These are phyloP conservation scores for Lasiosphaeris hirsuta DNA, from an alignment of 495 filamentous ascomycete genomes.

Conservation along the genomic window DNA sequence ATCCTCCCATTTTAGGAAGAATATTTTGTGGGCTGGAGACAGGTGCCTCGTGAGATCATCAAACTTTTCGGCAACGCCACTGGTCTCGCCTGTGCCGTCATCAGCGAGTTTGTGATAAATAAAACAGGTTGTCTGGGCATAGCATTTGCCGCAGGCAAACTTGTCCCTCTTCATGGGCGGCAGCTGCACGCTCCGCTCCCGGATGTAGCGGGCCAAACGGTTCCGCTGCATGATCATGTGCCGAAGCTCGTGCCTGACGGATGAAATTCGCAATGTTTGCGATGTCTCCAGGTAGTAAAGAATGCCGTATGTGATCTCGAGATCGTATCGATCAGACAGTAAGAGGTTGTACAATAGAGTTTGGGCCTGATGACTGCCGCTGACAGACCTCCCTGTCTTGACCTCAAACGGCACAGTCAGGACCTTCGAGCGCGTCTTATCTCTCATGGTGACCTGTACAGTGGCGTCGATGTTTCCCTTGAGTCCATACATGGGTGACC, in stretches of 20 bases:
- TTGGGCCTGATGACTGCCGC: conserved; percentile 80
- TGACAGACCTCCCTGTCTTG: conserved; percentile 84
- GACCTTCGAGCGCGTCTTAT: conserved; percentile 56
- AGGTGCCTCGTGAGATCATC: conserved; percentile 72
- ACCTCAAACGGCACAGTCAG: conserved; percentile 90
- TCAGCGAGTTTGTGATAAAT: conserved; percentile 93
- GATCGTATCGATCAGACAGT: conserved; percentile 90
- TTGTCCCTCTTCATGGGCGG: conserved; percentile 81
- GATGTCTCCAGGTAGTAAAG: conserved; percentile 92
- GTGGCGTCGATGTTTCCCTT: conserved; percentile 99
- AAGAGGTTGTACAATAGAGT: conserved; percentile 92
- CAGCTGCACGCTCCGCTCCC: conserved; percentile 69
- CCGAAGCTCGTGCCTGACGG: conserved; percentile 77
- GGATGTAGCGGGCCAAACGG: conserved; percentile 75
- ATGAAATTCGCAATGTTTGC: conserved; percentile 77
- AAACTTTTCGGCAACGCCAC: conserved; percentile 70
- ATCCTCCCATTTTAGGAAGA: conserved; percentile 92
- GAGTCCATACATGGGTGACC: conserved; percentile 94
- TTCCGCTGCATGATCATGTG: conserved; percentile 98
- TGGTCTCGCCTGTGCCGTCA: conserved; percentile 75
- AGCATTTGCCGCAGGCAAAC: conserved; percentile 76
- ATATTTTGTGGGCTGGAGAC: conserved; percentile 66
- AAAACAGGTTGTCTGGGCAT: conserved; percentile 83
- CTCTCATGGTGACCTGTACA: conserved; percentile 79
- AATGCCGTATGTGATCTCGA: conserved; percentile 83